Evolutionary conservation across 768 basidiomycete species (phyloP).

Genomic region (Exsudoporus frostii): DNA sequence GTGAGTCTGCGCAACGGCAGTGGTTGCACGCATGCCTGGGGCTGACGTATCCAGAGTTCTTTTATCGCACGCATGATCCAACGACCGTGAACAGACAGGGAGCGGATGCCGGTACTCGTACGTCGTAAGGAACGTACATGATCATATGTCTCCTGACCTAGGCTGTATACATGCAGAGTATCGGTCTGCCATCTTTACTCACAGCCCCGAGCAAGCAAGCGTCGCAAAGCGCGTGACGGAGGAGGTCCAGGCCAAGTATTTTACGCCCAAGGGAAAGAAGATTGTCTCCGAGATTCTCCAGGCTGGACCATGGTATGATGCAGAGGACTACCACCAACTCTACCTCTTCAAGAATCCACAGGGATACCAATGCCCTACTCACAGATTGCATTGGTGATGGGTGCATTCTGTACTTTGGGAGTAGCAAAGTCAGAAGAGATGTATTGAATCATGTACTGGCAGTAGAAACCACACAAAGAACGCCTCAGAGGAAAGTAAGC

Average conservation of each 20-base stretch:
- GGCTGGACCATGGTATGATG: slow-evolving; percentile 77
- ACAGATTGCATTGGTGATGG: slow-evolving; percentile 73
- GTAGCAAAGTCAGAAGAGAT: not conserved
- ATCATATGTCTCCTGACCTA: not conserved
- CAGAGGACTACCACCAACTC: slow-evolving; percentile 81
- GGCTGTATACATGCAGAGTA: slow-evolving; percentile 59
- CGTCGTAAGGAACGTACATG: slow-evolving; percentile 27
- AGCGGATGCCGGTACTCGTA: slow-evolving; percentile 73
- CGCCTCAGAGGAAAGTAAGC: slow-evolving; percentile 53
- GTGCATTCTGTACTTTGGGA: not conserved
- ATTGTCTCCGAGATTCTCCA: slow-evolving; percentile 76
- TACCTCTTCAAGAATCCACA: slow-evolving; percentile 76
- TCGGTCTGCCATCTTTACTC: slow-evolving; percentile 87
- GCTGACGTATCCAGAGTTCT: slow-evolving; percentile 61
- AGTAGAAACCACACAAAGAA: slow-evolving; percentile 19
- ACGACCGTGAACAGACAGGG: slow-evolving; percentile 83
- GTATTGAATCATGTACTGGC: not conserved
- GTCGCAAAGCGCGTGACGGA: slow-evolving; percentile 75
- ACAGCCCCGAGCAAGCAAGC: slow-evolving; percentile 65
- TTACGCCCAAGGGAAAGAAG: slow-evolving; percentile 62
- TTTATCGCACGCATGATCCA: slow-evolving; percentile 92
- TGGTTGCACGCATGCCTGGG: not conserved
- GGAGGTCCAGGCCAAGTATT: slow-evolving; percentile 83
- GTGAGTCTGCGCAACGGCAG: slow-evolving; percentile 35
- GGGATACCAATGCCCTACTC: slow-evolving; percentile 92